Evolutionary conservation across 257 asterid genomes (phyloP).

Genomic region (Hygrophila difformis): DNA sequence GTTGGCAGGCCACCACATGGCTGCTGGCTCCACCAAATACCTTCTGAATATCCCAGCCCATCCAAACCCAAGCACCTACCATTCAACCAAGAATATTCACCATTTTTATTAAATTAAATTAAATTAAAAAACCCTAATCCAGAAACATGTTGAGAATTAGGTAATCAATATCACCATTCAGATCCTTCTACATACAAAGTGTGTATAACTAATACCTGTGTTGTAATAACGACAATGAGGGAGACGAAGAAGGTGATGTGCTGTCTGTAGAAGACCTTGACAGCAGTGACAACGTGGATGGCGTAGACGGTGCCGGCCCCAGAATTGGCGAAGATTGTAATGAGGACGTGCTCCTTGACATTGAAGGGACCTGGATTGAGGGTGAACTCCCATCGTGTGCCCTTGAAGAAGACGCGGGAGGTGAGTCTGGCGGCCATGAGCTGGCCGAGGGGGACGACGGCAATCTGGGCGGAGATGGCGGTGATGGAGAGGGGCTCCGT

Average conservation of each 20-base stretch:
- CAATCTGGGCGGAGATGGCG: conserved; percentile 89
- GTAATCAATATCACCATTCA: too few relatives aligned
- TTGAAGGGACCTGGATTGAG: conserved; percentile 86
- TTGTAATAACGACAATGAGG: conserved; percentile 60
- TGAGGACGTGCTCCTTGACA: conserved; percentile 80
- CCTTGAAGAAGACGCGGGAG: conserved; percentile 41
- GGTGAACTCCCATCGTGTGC: conserved; percentile 59
- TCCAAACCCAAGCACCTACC: conserved; percentile 92
- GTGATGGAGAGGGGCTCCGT: conserved; percentile 78
- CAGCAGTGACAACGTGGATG: conserved; percentile 73
- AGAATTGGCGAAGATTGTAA: conserved; percentile 86
- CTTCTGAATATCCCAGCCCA: conserved; percentile 93
- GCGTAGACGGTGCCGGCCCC: conserved; percentile 84
- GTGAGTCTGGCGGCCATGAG: conserved; percentile 84
- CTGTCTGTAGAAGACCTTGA: conserved; percentile 57
- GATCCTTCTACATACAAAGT: too few relatives aligned
- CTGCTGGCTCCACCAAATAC: conserved; percentile 90
- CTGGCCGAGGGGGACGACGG: conserved; percentile 85
- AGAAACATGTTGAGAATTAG: too few relatives aligned
- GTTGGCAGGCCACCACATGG: conserved; percentile 98
- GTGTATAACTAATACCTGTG: conserved; percentile 46
- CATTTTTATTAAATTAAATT: too few relatives aligned
- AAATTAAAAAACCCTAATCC: too few relatives aligned
- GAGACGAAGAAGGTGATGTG: conserved; percentile 67
- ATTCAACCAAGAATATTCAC: conserved; percentile 16